Conservation (phyloP, 2,329 filamentous ascomycete species). For the Stylonectria norvegica region DNA sequence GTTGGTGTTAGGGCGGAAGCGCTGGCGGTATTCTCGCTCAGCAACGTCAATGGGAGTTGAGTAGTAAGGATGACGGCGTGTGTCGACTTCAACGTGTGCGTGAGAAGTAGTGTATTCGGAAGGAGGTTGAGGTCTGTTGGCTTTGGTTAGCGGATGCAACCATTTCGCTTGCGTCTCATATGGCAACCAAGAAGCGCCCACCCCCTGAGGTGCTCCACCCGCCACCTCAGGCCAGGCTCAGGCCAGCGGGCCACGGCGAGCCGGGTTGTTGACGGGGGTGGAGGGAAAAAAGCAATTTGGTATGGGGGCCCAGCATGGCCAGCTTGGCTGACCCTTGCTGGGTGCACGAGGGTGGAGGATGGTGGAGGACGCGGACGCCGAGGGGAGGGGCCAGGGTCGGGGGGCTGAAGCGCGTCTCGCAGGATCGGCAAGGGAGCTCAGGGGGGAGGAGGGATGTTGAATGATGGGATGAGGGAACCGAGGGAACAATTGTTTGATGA, state of each 20-base stretch:
- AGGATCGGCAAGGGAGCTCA: conserved; percentile 8
- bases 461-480: conserved; percentile 6
- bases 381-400: conserved; percentile 5
- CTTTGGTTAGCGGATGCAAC: conserved; percentile 30
- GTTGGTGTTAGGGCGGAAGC: conserved; percentile 51
- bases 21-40: conserved; percentile 64
- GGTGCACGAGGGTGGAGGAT: conserved; percentile 16
- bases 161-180: conserved; percentile 31
- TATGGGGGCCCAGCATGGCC: conserved; percentile 18
- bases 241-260: conserved; percentile 20
- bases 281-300: conserved; percentile 24
- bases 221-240: conserved; percentile 23
- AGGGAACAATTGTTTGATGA: conserved; percentile 2
- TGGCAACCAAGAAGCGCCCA: conserved; percentile 22
- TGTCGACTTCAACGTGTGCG: conserved; percentile 64
- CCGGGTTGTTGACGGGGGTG: conserved; percentile 18
- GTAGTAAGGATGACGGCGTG: conserved; percentile 45
- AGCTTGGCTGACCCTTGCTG: conserved; percentile 19
- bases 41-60: conserved; percentile 58
- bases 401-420: conserved; percentile 21
- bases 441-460: conserved; percentile 16
- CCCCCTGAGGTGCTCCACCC: conserved; percentile 20
- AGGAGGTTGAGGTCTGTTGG: conserved; percentile 35
- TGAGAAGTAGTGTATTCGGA: conserved; percentile 51
- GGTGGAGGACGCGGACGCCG: conserved; percentile 18